phyloP scores from a whole-genome alignment of 2,329 filamentous ascomycete species.

The Simplicillium sp. region DNA sequence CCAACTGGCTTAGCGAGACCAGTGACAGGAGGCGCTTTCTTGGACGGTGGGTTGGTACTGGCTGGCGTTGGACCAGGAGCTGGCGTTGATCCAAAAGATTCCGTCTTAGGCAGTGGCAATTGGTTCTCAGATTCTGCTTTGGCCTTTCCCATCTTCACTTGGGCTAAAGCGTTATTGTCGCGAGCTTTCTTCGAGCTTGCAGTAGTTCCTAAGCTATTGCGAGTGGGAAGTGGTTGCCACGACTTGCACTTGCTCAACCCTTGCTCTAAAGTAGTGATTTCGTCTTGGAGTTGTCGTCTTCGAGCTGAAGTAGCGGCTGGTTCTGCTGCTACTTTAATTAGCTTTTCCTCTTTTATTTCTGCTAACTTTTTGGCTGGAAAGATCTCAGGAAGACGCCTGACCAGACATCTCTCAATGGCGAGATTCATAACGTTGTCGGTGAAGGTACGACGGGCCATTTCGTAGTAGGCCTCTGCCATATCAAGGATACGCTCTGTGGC shows the following conservation, averaged over 20 bases:
- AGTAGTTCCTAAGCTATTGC: too few species aligned
- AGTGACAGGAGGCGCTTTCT: too few species aligned
- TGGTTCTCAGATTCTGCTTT: too few species aligned
- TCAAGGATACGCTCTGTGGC: constrained; percentile 25
- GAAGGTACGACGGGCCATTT: constrained; percentile 28
- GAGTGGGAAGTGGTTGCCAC: too few species aligned
- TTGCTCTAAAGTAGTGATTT: constrained; percentile 6
- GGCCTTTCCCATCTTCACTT: too few species aligned
- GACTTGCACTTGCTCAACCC: constrained; percentile 11
- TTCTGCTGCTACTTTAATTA: constrained; percentile 18
- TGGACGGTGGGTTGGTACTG: too few species aligned
- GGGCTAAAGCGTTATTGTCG: too few species aligned
- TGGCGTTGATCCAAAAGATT: too few species aligned
- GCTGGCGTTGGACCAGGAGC: too few species aligned
- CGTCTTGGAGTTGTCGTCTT: constrained; percentile 3
- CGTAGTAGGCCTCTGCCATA: constrained; percentile 27
- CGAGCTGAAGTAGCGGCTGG: constrained; percentile 11
- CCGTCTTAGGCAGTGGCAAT: too few species aligned
- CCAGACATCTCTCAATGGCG: constrained; percentile 31
- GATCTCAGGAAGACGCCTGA: constrained; percentile 23
- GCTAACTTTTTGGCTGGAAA: constrained; percentile 23
- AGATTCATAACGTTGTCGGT: constrained; percentile 31
- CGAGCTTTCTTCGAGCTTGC: too few species aligned
- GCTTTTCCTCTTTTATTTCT: constrained; percentile 18
- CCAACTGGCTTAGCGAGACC: too few species aligned